Percentiles rank a stretch among this genome's conserved stretches.
phyloP scores from a whole-genome alignment of 805 yeast genomes.

The Brettanomyces anomalus region DNA sequence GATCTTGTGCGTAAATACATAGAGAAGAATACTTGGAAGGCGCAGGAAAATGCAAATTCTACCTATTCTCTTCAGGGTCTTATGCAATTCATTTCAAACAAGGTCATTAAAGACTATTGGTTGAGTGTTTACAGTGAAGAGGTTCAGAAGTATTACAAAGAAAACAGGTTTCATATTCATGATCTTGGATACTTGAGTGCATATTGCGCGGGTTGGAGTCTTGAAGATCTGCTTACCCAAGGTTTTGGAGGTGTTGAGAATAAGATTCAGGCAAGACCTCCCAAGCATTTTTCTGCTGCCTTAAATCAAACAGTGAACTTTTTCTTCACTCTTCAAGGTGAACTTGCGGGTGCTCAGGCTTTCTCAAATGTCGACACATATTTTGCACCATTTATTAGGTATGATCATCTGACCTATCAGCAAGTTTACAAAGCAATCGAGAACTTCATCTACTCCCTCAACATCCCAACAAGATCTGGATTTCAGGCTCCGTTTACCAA shows the following conservation, averaged over 20 bases:
- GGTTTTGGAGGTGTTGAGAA: conserved; percentile 2
- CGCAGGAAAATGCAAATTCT: conserved; percentile 1
- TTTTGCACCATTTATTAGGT: conserved; percentile 1
- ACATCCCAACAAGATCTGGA: conserved; percentile 1
- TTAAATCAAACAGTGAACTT: conserved; percentile 1
- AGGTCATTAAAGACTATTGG: neutral
- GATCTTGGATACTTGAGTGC: conserved; percentile 1
- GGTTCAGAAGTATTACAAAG: neutral
- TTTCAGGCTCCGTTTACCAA: conserved; percentile 1
- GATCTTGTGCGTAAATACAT: neutral
- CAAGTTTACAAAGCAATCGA: conserved; percentile 1
- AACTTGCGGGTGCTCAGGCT: conserved; percentile 3
- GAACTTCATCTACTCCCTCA: conserved; percentile 1
- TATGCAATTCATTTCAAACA: conserved; percentile 1
- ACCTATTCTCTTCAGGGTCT: conserved; percentile 2
- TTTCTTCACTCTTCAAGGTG: conserved; percentile 2
- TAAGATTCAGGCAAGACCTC: neutral
- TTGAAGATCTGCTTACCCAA: neutral
- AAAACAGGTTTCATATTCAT: conserved; percentile 2
- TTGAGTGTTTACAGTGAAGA: neutral
- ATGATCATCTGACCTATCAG: neutral
- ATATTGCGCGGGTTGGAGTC: conserved; percentile 2
- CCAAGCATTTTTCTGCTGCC: neutral
- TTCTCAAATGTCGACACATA: conserved; percentile 1
- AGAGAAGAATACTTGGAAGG: neutral